Evolutionary conservation across 2,329 filamentous ascomycete genomes (phyloP).

Genomic region (Colletotrichum destructivum): DNA sequence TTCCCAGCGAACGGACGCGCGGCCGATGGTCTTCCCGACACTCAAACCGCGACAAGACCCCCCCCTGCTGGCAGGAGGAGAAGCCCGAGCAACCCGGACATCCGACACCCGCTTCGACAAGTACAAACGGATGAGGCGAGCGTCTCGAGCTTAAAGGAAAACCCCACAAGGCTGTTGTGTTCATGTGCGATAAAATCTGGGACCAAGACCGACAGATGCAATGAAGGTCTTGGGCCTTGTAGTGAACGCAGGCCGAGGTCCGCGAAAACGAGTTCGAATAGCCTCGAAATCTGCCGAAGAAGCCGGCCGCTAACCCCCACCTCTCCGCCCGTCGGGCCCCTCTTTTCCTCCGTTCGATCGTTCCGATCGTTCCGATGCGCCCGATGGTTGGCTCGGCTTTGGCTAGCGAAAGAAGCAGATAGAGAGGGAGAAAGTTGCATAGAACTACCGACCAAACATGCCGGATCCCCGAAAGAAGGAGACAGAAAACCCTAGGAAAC

Average conservation of each 20-base stretch:
- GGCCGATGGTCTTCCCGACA: background rate
- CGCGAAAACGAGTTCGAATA: background rate
- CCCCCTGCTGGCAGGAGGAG: constrained; percentile 4
- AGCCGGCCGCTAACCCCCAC: constrained; percentile 4
- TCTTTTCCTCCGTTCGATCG: background rate
- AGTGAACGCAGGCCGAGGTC: background rate
- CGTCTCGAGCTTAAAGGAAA: background rate
- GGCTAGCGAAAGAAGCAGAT: background rate
- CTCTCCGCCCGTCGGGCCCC: constrained; percentile 4
- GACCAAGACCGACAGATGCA: background rate
- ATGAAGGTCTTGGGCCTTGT: background rate
- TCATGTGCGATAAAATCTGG: background rate
- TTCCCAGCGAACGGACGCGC: background rate
- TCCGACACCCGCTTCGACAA: background rate
- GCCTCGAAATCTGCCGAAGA: background rate
- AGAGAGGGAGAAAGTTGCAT: background rate
- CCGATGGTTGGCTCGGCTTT: background rate
- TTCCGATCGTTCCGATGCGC: constrained; percentile 14
- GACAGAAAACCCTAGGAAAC: background rate
- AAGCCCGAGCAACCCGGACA: constrained; percentile 27
- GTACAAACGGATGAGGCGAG: background rate
- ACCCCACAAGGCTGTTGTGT: no score
- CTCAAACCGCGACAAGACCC: constrained; percentile 16
- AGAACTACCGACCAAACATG: background rate
- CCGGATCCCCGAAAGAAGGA: background rate